Evolutionary conservation across 163 green algal species (phyloP).

Genomic region (Volvox carteri): DNA sequence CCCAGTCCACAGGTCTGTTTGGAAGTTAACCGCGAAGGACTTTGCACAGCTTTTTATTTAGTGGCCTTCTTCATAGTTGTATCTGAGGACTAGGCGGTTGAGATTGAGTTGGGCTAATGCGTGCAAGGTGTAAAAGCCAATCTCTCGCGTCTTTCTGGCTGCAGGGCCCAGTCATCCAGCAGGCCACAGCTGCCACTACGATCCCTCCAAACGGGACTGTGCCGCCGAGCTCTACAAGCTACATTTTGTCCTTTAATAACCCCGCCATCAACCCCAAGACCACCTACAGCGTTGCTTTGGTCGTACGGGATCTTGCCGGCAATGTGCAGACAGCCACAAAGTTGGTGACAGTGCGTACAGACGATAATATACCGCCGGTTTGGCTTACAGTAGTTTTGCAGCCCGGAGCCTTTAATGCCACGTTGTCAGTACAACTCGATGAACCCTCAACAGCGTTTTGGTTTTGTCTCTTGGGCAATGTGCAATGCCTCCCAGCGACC

Average conservation of each 20-base stretch:
- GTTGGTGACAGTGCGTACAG: slow-evolving; percentile 35
- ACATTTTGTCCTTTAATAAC: slow-evolving; percentile 37
- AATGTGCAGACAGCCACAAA: slow-evolving; percentile 59
- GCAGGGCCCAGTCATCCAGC: slow-evolving; percentile 47
- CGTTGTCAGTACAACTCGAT: slow-evolving; percentile 28
- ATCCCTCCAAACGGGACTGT: neutral
- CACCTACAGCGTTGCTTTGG: slow-evolving; percentile 56
- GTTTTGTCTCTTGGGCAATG: neutral
- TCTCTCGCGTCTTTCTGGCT: neutral
- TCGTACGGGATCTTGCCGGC: slow-evolving; percentile 39
- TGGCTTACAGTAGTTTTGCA: slow-evolving; percentile 27
- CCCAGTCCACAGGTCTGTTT: slow-evolving; percentile 39
- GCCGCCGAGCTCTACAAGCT: neutral
- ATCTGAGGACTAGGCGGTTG: no score
- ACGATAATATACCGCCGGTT: slow-evolving; percentile 48
- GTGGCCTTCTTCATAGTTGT: no score
- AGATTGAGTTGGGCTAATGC: no score
- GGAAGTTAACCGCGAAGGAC: no score
- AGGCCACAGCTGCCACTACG: neutral
- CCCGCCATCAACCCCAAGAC: slow-evolving; percentile 38
- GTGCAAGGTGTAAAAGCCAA: no score
- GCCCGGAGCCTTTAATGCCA: slow-evolving; percentile 2
- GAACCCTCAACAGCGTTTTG: slow-evolving; percentile 52
- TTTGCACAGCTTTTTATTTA: no score
- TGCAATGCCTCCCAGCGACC: slow-evolving; percentile 31